A percentile compares a stretch with the other conserved stretches of the same genome.
Conservation (phyloP, 331 rosid genomes). For the Telfairia occidentalis region DNA sequence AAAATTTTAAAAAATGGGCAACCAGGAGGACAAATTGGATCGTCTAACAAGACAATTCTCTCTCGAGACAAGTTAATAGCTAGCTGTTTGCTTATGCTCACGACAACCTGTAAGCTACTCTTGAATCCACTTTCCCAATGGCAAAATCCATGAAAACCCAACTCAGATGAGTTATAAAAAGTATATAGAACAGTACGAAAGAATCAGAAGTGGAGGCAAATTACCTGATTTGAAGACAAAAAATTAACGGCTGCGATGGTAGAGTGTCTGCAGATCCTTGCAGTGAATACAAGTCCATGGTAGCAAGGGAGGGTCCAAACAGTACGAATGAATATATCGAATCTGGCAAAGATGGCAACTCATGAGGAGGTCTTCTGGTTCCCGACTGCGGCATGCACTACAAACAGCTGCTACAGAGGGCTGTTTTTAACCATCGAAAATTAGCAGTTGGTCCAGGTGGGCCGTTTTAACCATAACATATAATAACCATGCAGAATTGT, state of each 20-base stretch:
- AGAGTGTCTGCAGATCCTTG: conserved; percentile 50
- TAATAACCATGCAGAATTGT: not conserved
- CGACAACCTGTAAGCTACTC: not conserved
- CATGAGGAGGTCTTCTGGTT: conserved; percentile 66
- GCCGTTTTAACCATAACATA: not conserved
- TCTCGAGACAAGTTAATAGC: no score
- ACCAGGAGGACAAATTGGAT: not conserved
- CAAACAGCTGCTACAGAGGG: conserved; percentile 35
- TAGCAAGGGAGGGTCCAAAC: conserved; percentile 68
- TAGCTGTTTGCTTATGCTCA: not conserved
- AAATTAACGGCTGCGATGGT: conserved; percentile 19
- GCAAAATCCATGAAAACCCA: not conserved
- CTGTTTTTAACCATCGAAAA: conserved; percentile 23
- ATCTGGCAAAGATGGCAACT: conserved; percentile 52
- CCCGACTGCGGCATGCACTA: conserved; percentile 43
- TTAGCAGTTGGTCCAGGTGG: not conserved
- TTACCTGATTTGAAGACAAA: conserved; percentile 6
- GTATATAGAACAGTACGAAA: not conserved
- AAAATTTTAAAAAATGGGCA: not conserved
- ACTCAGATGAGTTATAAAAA: not conserved
- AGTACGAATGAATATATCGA: conserved; percentile 65
- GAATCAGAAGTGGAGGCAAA: not conserved
- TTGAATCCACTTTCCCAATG: not conserved
- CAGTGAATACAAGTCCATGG: conserved; percentile 84
- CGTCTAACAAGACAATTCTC: not conserved